These are phyloP conservation scores for Sphaerosporella brunnea DNA, from an alignment of 495 filamentous ascomycete species.

Conservation along the genomic window DNA sequence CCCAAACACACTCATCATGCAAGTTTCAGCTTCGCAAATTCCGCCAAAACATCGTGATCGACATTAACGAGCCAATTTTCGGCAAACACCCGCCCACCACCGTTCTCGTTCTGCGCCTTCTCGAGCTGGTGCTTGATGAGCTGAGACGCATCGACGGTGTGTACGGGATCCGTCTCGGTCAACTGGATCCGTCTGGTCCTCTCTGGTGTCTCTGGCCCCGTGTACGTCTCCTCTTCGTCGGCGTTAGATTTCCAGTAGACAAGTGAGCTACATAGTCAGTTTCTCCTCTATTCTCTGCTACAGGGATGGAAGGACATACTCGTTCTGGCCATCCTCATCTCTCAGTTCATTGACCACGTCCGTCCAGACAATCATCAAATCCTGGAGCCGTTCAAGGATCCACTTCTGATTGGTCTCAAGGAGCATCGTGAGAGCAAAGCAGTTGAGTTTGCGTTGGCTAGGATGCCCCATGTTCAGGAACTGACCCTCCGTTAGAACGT, in stretches of 20 bases:
- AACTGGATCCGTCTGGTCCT: conserved; percentile 35
- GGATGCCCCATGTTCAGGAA: conserved; percentile 65
- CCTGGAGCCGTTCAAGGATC: conserved; percentile 44
- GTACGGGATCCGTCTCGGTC: conserved; percentile 47
- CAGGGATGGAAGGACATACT: conserved; percentile 23
- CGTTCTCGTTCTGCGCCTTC: conserved; percentile 45
- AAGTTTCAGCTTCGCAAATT: conserved; percentile 43
- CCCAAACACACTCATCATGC: conserved; percentile 5
- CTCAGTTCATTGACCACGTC: conserved; percentile 45
- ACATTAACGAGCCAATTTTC: conserved; percentile 73
- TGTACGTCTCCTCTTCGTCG: conserved; percentile 9
- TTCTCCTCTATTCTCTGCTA: too few relatives aligned
- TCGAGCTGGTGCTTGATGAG: conserved; percentile 53
- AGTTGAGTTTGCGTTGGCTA: conserved; percentile 61
- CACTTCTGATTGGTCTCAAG: conserved; percentile 39
- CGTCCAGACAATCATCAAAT: conserved; percentile 52
- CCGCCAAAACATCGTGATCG: conserved; percentile 56
- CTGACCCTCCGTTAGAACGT: conserved; percentile 3
- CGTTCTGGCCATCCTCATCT: conserved; percentile 37
- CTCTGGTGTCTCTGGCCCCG: conserved; percentile 46
- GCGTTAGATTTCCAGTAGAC: conserved; percentile 31
- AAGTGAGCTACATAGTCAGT: too few relatives aligned
- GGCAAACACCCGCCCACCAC: conserved; percentile 57
- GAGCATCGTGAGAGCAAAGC: conserved; percentile 63
- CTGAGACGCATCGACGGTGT: conserved; percentile 47